Conservation (phyloP, 1,139 yeast species). For the Lodderomyces margitis region DNA sequence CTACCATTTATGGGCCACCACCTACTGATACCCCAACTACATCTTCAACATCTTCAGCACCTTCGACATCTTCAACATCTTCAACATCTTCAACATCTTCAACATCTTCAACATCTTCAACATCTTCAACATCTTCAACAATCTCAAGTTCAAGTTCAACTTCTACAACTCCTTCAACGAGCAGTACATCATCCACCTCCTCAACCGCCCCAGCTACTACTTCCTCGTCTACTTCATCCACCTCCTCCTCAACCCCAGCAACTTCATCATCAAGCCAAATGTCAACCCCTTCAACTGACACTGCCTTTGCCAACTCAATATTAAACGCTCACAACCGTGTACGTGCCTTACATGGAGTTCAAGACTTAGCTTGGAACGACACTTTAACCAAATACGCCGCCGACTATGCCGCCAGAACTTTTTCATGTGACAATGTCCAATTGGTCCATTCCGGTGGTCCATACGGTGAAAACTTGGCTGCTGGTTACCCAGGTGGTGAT, state of each 20-base stretch:
- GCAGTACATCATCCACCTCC: constrained; percentile 19
- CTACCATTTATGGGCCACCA: constrained; percentile 11
- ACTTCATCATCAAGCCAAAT: constrained; percentile 21
- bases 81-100: constrained; percentile 12
- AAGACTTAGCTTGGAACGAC: constrained; percentile 47
- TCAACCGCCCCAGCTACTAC: constrained; percentile 22
- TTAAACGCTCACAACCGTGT: constrained; percentile 50
- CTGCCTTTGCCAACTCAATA: constrained; percentile 30
- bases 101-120: constrained; percentile 16
- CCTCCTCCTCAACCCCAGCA: constrained; percentile 22
- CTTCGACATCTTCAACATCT: constrained; percentile 21
- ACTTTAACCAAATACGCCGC: constrained; percentile 48
- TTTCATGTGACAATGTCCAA: constrained; percentile 54
- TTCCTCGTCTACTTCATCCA: constrained; percentile 19
- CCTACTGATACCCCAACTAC: constrained; percentile 16
- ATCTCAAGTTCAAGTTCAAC: constrained; percentile 16
- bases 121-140: constrained; percentile 13
- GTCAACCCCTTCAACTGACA: constrained; percentile 15
- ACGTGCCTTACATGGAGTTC: constrained; percentile 55
- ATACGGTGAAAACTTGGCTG: constrained; percentile 88
- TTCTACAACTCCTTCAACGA: constrained; percentile 16
- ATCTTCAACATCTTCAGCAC: constrained; percentile 19
- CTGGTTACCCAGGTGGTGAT: constrained; percentile 55
- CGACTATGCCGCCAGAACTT: constrained; percentile 39
- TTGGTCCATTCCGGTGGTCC: constrained; percentile 55